Evolutionary conservation across 306 rosid species (phyloP).

Genomic region (Cucurbita pepo): DNA sequence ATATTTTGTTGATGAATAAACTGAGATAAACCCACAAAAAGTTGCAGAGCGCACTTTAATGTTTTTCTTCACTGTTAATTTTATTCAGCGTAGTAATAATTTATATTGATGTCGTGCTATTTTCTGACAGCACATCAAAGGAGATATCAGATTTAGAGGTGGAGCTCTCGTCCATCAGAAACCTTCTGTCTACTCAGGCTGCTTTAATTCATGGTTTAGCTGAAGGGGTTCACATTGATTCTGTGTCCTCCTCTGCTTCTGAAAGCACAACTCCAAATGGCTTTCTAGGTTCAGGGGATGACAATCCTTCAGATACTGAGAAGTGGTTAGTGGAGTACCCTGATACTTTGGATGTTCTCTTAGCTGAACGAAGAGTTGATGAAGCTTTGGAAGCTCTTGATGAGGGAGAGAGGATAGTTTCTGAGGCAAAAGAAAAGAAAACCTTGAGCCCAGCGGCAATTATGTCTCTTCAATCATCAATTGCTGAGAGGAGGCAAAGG

Average conservation of each 20-base stretch:
- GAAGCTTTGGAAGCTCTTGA: conserved; percentile 81
- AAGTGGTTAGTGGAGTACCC: conserved; percentile 89
- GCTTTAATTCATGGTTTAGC: conserved; percentile 88
- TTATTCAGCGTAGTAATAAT: background rate
- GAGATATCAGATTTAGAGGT: conserved; percentile 96
- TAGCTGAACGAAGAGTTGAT: conserved; percentile 90
- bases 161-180: conserved; percentile 91
- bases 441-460: conserved; percentile 38
- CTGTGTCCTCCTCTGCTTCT: conserved; percentile 34
- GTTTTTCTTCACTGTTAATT: background rate
- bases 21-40: background rate
- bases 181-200: conserved; percentile 92
- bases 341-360: conserved; percentile 80
- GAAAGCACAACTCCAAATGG: conserved; percentile 30
- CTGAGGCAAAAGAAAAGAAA: conserved; percentile 57
- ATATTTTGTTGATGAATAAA: background rate
- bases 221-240: conserved; percentile 68
- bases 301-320: conserved; percentile 56
- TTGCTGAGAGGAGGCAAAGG: conserved; percentile 52
- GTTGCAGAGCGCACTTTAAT: background rate
- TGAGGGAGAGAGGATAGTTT: conserved; percentile 73
- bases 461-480: conserved; percentile 49
- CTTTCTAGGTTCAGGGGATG: conserved; percentile 31
- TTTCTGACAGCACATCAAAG: conserved; percentile 71
- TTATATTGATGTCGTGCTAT: conserved; percentile 8